Base-by-base conservation (phyloP, 768 basidiomycete species). In the Mycena alexandri region DNA sequence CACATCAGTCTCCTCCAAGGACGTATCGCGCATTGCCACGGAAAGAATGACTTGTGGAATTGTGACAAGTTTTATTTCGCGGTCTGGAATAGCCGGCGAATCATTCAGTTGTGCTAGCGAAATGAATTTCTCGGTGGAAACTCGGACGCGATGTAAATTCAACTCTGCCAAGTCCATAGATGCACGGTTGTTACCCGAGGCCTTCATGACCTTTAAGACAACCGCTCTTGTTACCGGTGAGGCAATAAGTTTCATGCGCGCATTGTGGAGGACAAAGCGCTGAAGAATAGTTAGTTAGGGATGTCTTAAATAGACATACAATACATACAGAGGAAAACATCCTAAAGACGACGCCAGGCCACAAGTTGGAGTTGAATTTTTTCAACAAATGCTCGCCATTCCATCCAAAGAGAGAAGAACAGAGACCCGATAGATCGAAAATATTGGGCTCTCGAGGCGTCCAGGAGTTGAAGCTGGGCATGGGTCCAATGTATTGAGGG, bases 271-370 rank as follows among this genome's bases (percentile, higher is more conserved):
- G 29, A 6, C 3, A 29, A 29, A 29, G 6, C 29, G 29, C 29
- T 29, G 29, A 29, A 3, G 3, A 6, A 3, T 3, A 29, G 29
- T 29, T 29, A 29, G 29, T 29, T 6, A 6, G 6, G 29, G 29
- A 6, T 6, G 29, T 29, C 29, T 3, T 6, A 29, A n/a, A 29
- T 6, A 29, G 29, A 29, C 6, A 29, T 6, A 29, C 29, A 29
- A 6, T 6, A 29, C 29, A 6, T 6, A 29, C 29, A 3, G 29
- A 29, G 3, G 29, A 3, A 29, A 29, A 29, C 57, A 59, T 29
- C 43, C 17, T 42, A 12, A 64, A 58, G 1, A 36, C 55, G 6
- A 46, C 63, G 2, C 36, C 63, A 12, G 63, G 63, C 63, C 63
- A 64, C 25, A 64, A 22, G 5, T 50, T 64, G 5, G 36, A 24